Base-by-base conservation (phyloP, 2,329 filamentous ascomycete species). In the Colletotrichum orbiculare region DNA sequence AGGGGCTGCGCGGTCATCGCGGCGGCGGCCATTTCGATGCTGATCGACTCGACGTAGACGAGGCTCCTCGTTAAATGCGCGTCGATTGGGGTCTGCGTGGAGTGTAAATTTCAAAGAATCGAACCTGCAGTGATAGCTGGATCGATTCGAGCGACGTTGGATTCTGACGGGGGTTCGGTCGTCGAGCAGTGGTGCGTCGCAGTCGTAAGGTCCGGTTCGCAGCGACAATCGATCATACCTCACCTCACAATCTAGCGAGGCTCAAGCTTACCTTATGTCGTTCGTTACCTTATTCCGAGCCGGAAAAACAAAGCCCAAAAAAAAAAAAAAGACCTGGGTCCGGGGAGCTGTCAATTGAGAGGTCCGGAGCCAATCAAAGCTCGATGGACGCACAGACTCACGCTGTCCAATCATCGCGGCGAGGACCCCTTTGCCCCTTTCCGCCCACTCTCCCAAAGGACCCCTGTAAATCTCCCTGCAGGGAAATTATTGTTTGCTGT, bases 401-500 rank as follows among this genome's bases (percentile, higher is more conserved):
- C 0, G 2, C 1, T 6, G 41, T 25, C 60, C 68, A 69, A 68
- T 70, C 68, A 67, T 42, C 42, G 38, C 33, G 55, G 12, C 48
- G 63, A 54, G n/a, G 46, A 67, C 54, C 67, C 70, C 70, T 70
- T 74, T 71, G 74, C 74, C 74, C 73, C 79, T 78, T 78, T 79
- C 15, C 15, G 17, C 80, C 80, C 76, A 78, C 79, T 78, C 73
- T 76, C 72, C 42, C 43, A 25, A 25, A 25, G 25, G 25, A 25
- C 63, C 77, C 78, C 76, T 78, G 76, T 74, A 73, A 74, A 25
- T 25, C 71, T 75, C 71, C 75, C 73, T 74, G 72, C 69, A 78
- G 71, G 76, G 81, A 83, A 84, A 83, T 83, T 84, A 79, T 81
- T 79, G 74, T 77, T 78, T 80, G 76, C 75, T 76, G 77, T 75